Base-by-base conservation (phyloP, 768 basidiomycete species). In the Vararia minispora region DNA sequence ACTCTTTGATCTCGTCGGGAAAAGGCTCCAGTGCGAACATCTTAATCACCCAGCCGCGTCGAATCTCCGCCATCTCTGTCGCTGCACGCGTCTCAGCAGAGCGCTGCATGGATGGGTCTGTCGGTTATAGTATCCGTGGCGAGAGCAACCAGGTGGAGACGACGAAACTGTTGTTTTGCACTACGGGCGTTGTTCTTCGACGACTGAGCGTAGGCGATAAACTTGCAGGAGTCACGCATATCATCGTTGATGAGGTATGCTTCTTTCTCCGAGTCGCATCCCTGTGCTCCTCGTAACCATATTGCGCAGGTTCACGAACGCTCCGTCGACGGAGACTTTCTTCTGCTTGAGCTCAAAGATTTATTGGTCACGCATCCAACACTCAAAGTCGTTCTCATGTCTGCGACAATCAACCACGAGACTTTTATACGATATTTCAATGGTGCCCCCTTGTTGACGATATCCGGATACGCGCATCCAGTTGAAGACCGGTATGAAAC, bases 331-430 rank as follows among this genome's bases (percentile, higher is more conserved):
- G 78, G 85, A 16, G 92, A 97, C 55, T 80, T 97, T 48, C 62
- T 97, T 30, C 67, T 97, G 2, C 70, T 94, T 5, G 80, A 92
- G 53, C 63, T 95, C 18, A 76, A 79, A 42, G 82, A 88, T 48
- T 60, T 95, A 11, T 57, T 94, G 31, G 62, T 63, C 43, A 65
- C 55, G 14, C 79, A 88, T 50, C 59, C 64, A 16, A 69, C 56
- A 2, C 68, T 95, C 49, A 91, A 85, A 54, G 68, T 97, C 16
- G 60, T 92, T 16, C 68, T 94, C 32, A 95, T 95, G 90, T 89
- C 85, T 23, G 92, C 92, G 4, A 97, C 92, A 0, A 92, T 94
- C 58, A 92, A 95, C 51, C 86, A 90, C 43, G 69, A 85, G 45
- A 73, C 68, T n/a, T 91, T 90, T 48, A 63, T 79, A 33, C 68